phyloP scores from a whole-genome alignment of 176 grass and related monocot genomes.

The Oryza glumipatula region DNA sequence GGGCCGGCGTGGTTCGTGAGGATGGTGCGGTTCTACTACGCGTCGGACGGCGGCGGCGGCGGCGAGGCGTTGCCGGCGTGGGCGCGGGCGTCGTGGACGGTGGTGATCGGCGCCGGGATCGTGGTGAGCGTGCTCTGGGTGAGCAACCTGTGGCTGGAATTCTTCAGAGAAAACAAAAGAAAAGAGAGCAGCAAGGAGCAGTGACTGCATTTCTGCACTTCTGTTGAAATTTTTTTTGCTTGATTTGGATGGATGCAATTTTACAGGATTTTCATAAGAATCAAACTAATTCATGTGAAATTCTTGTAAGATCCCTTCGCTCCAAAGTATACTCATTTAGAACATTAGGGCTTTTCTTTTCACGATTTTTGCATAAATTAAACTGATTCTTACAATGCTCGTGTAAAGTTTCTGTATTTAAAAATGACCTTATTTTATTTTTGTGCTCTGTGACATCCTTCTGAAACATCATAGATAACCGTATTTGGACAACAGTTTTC shows the following conservation, averaged over 20 bases:
- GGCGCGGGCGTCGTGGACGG: slow-evolving; percentile 65
- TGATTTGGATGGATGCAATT: background rate
- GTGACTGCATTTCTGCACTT: background rate
- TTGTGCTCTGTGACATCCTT: too few species aligned
- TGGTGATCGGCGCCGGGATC: slow-evolving; percentile 72
- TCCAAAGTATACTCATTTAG: too few species aligned
- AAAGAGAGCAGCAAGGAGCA: slow-evolving; percentile 27
- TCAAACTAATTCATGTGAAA: background rate
- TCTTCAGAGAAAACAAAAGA: slow-evolving; percentile 50
- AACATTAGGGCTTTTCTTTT: too few species aligned
- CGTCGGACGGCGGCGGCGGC: background rate
- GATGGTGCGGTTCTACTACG: slow-evolving; percentile 60
- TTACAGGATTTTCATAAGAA: background rate
- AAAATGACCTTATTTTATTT: background rate
- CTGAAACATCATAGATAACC: background rate
- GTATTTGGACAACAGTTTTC: background rate
- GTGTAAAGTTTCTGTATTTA: background rate
- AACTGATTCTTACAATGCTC: background rate
- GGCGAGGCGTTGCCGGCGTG: slow-evolving; percentile 54
- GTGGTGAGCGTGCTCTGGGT: slow-evolving; percentile 74
- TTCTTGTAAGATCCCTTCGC: too few species aligned
- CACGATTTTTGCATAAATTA: background rate
- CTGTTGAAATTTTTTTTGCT: background rate
- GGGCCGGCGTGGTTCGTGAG: slow-evolving; percentile 60
- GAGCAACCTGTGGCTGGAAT: slow-evolving; percentile 64